These are phyloP conservation scores for Asterophora lycoperdoides DNA, from an alignment of 768 basidiomycete species.

Conservation along the genomic window DNA sequence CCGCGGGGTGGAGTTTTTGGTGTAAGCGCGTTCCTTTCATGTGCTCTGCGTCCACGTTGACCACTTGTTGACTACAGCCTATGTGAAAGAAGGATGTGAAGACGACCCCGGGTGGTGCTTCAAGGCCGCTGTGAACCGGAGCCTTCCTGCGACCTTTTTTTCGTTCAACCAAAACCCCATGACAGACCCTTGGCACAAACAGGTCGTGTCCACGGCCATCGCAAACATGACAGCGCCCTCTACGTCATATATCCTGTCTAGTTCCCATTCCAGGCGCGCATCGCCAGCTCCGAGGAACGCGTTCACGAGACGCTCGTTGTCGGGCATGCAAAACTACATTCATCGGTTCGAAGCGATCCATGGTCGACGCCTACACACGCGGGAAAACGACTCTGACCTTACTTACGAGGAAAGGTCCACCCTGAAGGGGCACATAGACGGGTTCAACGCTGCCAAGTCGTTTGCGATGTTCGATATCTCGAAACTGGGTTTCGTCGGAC, in stretches of 20 bases:
- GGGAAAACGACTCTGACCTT: conserved; percentile 1
- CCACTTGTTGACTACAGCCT: conserved; percentile 34
- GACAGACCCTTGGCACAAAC: conserved; percentile 6
- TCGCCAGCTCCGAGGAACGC: background rate
- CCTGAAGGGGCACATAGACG: conserved; percentile 54
- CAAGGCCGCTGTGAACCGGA: conserved; percentile 50
- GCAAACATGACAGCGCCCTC: conserved; percentile 12
- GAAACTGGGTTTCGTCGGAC: conserved; percentile 56
- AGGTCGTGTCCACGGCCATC: conserved; percentile 6
- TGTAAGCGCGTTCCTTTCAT: conserved; percentile 34
- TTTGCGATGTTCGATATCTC: conserved; percentile 49
- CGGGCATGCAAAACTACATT: too few relatives aligned
- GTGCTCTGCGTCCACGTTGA: background rate
- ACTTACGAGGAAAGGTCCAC: conserved; percentile 20
- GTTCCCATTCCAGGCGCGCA: background rate
- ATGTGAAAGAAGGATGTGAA: conserved; percentile 57
- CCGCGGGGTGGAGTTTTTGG: conserved; percentile 71
- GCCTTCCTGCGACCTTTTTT: conserved; percentile 56
- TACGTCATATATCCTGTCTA: conserved; percentile 9
- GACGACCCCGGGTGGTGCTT: conserved; percentile 69
- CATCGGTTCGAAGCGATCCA: conserved; percentile 28
- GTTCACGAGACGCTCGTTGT: background rate
- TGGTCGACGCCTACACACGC: conserved; percentile 10
- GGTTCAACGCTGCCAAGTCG: conserved; percentile 48
- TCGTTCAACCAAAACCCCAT: conserved; percentile 31